Percentiles rank a stretch among this genome's conserved stretches.
Conservation (phyloP, 2,329 filamentous ascomycete genomes). For the Ophiostoma pallidulum region DNA sequence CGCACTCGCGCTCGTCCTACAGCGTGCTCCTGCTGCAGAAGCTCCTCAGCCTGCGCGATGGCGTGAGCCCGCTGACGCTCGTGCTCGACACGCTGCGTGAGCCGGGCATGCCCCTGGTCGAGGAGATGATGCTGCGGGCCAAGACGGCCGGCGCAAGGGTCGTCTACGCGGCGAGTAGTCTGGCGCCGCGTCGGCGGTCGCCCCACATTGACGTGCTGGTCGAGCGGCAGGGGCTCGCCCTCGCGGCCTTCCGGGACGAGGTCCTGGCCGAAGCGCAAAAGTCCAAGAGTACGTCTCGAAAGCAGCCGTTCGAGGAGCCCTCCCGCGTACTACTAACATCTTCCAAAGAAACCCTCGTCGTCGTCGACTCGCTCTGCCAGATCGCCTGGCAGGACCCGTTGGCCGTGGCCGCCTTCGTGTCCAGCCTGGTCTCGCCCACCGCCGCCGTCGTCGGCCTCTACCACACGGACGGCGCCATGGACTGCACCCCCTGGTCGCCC, state of each 20-base stretch:
- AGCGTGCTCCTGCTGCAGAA: slow-evolving; percentile 22
- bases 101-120: slow-evolving; percentile 57
- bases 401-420: slow-evolving; percentile 59
- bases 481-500: too few relatives aligned
- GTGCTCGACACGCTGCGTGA: slow-evolving; percentile 81
- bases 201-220: slow-evolving; percentile 59
- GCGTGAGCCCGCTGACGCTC: slow-evolving; percentile 76
- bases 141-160: slow-evolving; percentile 64
- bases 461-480: slow-evolving; percentile 52
- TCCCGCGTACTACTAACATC: background rate
- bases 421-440: slow-evolving; percentile 53
- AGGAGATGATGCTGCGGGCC: slow-evolving; percentile 66
- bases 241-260: slow-evolving; percentile 48
- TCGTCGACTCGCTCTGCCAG: slow-evolving; percentile 71
- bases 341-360: slow-evolving; percentile 60
- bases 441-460: slow-evolving; percentile 71
- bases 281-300: too few relatives aligned
- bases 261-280: too few relatives aligned
- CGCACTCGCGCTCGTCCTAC: slow-evolving; percentile 20
- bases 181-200: slow-evolving; percentile 60
- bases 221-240: slow-evolving; percentile 48
- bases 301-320: background rate
- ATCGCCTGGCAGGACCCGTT: slow-evolving; percentile 46
- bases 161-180: slow-evolving; percentile 57
- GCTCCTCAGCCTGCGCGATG: slow-evolving; percentile 19